A percentile compares a stretch with the other conserved stretches of the same genome.
Evolutionary conservation across 768 basidiomycete species (phyloP).

Genomic region (Lentinula edodes): DNA sequence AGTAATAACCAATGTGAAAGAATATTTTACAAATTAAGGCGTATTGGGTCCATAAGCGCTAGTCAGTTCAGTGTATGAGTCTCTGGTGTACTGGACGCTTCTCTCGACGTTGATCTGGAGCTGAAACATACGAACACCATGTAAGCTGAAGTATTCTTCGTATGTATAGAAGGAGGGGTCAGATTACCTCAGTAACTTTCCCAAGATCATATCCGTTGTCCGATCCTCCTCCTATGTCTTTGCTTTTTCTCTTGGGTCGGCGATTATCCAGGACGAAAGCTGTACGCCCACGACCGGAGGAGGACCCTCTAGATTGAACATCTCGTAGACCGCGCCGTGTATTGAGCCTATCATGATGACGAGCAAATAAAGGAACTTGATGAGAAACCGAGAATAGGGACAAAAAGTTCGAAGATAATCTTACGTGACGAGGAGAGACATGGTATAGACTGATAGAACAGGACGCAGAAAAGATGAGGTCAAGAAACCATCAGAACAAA

Average conservation of each 20-base stretch:
- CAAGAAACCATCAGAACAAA: background rate
- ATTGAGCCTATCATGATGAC: background rate
- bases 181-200: background rate
- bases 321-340: background rate
- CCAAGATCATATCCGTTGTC: background rate
- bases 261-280: conserved; percentile 1
- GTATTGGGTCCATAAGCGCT: background rate
- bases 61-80: conserved; percentile 1
- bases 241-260: background rate
- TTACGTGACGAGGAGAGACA: conserved; percentile 4
- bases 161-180: background rate
- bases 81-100: conserved; percentile 8
- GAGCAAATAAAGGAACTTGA: background rate
- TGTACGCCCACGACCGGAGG: background rate
- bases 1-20: no score
- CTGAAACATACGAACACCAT: background rate
- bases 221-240: background rate
- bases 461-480: background rate
- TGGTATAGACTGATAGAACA: conserved; percentile 2
- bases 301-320: background rate
- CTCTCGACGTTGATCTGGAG: conserved; percentile 7
- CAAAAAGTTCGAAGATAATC: background rate
- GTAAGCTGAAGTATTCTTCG: background rate
- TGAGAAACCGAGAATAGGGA: background rate
- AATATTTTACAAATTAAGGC: no score